Base-by-base conservation (phyloP, 495 filamentous ascomycete genomes). In the Tirmania nivea region DNA sequence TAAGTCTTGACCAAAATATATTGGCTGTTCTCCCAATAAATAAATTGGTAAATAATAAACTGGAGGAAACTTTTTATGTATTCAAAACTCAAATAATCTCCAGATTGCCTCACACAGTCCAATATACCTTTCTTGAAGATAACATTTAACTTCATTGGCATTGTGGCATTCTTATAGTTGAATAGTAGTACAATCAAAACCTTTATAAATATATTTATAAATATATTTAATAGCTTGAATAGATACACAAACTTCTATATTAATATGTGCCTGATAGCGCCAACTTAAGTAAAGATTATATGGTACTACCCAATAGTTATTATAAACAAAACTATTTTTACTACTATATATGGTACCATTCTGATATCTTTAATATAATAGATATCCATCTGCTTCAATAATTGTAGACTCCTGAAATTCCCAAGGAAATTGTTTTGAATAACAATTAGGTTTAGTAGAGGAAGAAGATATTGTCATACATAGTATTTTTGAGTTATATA, bases 171-270 rank as follows among this genome's bases (percentile, higher is more conserved):
- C n/a, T 12, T 12, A 21, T 39, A 59, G 20, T 34, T 34, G 25
- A 16, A 51, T 21, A 12, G 47, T 51, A 1, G 34, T 57, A 34
- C 49, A 16, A 31, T 59, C 57, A 12, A 31, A 39, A 9, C 55
- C 57, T 57, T 59, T 59, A 54, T 59, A 59, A 17, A 59, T 47
- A 47, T 59, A 59, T 53, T 59, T 59, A 54, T 57, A 25, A 16
- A 59, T 57, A 54, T n/a, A n/a, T n/a, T n/a, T n/a, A n/a, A n/a
- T n/a, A n/a, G n/a, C n/a, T n/a, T n/a, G n/a, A n/a, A n/a, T n/a
- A n/a, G n/a, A n/a, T n/a, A n/a, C n/a, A n/a, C n/a, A n/a, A n/a
- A n/a, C n/a, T n/a, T n/a, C n/a, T n/a, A n/a, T n/a, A n/a, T n/a
- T n/a, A n/a, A n/a, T n/a, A n/a, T n/a, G n/a, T n/a, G n/a, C n/a